Percentiles rank a stretch among this genome's conserved stretches.
These are phyloP conservation scores for Phialophora verrucosa DNA, from an alignment of 2,329 filamentous ascomycete genomes.

Conservation along the genomic window DNA sequence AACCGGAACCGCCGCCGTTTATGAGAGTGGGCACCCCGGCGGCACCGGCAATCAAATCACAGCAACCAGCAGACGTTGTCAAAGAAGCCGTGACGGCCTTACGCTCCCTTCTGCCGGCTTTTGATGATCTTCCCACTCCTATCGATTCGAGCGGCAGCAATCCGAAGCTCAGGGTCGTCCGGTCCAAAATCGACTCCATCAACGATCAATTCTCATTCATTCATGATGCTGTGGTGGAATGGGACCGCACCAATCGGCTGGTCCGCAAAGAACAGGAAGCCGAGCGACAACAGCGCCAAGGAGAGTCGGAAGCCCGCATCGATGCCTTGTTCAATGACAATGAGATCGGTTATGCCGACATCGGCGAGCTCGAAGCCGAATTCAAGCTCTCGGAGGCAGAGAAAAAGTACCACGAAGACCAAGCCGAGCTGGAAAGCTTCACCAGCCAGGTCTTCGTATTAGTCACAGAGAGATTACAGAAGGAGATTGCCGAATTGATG, in stretches of 20 bases:
- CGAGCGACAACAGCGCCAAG: conserved; percentile 57
- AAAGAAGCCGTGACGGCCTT: conserved; percentile 26
- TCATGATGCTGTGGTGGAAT: conserved; percentile 48
- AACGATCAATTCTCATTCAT: conserved; percentile 54
- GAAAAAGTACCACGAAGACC: conserved; percentile 59
- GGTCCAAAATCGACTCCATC: conserved; percentile 35
- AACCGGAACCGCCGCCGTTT: conserved; percentile 43
- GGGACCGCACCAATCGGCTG: conserved; percentile 54
- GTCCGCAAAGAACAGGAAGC: conserved; percentile 54
- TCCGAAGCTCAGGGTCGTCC: conserved; percentile 26
- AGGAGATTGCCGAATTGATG: conserved; percentile 57
- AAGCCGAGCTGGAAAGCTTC: conserved; percentile 58
- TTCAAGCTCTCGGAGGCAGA: conserved; percentile 60
- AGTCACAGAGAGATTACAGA: conserved; percentile 56
- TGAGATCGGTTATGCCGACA: conserved; percentile 64
- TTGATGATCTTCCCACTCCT: conserved; percentile 11
- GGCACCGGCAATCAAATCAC: not conserved
- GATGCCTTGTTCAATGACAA: conserved; percentile 62
- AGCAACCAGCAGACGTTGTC: conserved; percentile 17
- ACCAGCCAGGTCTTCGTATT: conserved; percentile 57
- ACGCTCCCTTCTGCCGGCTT: conserved; percentile 25
- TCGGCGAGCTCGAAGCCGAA: conserved; percentile 60
- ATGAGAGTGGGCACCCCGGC: conserved; percentile 42
- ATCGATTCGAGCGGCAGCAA: conserved; percentile 18
- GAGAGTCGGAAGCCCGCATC: conserved; percentile 59